Percentiles rank a stretch among this genome's conserved stretches.
Evolutionary conservation across 2,329 filamentous ascomycete species (phyloP).

Genomic region (Bipolaris bicolor): DNA sequence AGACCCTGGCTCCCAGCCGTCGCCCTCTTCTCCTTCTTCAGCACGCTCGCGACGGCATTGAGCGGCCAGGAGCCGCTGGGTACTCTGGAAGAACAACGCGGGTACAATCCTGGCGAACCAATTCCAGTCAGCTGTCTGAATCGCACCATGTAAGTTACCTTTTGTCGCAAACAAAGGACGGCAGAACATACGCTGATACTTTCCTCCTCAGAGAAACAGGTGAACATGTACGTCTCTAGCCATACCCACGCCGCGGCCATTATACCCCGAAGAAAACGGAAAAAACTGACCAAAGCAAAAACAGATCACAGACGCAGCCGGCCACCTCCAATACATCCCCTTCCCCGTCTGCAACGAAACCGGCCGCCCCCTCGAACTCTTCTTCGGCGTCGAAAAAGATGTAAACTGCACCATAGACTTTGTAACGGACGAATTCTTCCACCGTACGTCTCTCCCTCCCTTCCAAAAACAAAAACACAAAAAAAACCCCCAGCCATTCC

Average conservation of each 20-base stretch:
- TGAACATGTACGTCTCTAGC: constrained; percentile 66
- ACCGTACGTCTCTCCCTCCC: constrained; percentile 46
- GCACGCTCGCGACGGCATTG: constrained; percentile 47
- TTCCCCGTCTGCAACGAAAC: constrained; percentile 94
- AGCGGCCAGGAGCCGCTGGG: constrained; percentile 52
- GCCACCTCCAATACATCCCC: constrained; percentile 89
- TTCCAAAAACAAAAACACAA: neutral
- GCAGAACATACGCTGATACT: constrained; percentile 13
- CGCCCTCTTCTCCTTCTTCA: constrained; percentile 39
- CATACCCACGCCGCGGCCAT: neutral
- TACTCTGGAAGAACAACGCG: constrained; percentile 41
- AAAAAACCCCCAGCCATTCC: neutral
- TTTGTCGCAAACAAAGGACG: neutral
- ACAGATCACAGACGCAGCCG: constrained; percentile 73
- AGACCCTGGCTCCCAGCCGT: constrained; percentile 30
- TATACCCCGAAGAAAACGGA: neutral
- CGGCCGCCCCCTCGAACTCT: constrained; percentile 76
- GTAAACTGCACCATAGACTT: constrained; percentile 83
- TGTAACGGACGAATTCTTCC: constrained; percentile 80
- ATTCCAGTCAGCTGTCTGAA: constrained; percentile 61
- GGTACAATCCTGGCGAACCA: constrained; percentile 56
- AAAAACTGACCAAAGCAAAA: neutral
- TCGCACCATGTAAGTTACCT: constrained; percentile 54
- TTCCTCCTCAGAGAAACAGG: constrained; percentile 74
- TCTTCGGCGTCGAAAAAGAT: constrained; percentile 81